These are phyloP conservation scores for Phytophthora pistaciae DNA, from an alignment of 352 stramenopile genomes.

Conservation along the genomic window DNA sequence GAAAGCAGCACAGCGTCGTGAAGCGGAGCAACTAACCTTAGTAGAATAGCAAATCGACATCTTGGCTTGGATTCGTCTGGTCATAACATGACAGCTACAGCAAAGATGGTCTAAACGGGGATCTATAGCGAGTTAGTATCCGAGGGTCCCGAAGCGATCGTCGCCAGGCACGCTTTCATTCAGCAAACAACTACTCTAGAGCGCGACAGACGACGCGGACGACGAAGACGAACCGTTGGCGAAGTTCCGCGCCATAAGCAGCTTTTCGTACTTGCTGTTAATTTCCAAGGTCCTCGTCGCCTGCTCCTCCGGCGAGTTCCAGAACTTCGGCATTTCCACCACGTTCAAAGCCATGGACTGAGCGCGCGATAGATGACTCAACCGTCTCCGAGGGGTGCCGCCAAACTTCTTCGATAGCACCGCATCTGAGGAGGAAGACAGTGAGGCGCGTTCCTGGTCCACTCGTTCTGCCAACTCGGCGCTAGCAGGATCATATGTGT, in stretches of 20 bases:
- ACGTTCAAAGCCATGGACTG: slow-evolving; percentile 53
- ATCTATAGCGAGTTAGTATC: neutral
- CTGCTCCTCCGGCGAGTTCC: slow-evolving; percentile 49
- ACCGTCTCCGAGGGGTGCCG: slow-evolving; percentile 15
- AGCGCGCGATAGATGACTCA: slow-evolving; percentile 25
- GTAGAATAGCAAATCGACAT: slow-evolving; percentile 19
- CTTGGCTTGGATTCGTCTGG: neutral
- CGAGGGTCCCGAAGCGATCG: neutral
- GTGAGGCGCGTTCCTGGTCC: slow-evolving; percentile 28
- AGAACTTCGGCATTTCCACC: slow-evolving; percentile 53
- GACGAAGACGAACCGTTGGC: slow-evolving; percentile 31
- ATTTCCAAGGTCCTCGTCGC: slow-evolving; percentile 42
- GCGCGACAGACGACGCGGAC: slow-evolving; percentile 30
- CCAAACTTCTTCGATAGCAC: slow-evolving; percentile 18
- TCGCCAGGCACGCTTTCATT: neutral
- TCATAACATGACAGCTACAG: neutral
- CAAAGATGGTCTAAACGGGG: neutral
- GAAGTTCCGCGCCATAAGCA: slow-evolving; percentile 41
- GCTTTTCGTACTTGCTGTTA: slow-evolving; percentile 55
- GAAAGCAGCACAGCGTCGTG: slow-evolving; percentile 17
- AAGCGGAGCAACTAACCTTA: slow-evolving; percentile 9
- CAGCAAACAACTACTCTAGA: slow-evolving; percentile 14
- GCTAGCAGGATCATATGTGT: slow-evolving; percentile 40
- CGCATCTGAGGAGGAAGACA: slow-evolving; percentile 23
- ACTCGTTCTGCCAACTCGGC: slow-evolving; percentile 34